Conservation (phyloP, 495 filamentous ascomycete species). For the Aspergillus heteromorphus region DNA sequence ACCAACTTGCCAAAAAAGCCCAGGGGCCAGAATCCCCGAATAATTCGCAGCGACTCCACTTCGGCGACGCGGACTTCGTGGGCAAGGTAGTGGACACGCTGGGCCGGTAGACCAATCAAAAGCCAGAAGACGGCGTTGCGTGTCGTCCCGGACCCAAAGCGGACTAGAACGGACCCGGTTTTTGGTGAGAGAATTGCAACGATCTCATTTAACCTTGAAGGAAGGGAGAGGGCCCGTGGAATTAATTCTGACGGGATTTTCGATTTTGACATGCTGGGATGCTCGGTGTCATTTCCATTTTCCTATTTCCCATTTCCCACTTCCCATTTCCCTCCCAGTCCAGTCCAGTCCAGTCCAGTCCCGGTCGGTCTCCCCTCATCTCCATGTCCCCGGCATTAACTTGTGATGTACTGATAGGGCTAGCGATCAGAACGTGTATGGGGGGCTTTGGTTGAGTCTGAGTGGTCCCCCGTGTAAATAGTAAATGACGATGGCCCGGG, state of each 20-base stretch:
- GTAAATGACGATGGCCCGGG: too few relatives aligned
- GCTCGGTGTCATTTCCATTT: background rate
- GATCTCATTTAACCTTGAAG: conserved; percentile 8
- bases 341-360: too few relatives aligned
- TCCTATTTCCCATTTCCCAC: background rate
- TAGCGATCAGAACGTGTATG: too few relatives aligned
- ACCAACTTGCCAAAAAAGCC: background rate
- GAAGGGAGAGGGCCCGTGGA: conserved; percentile 1
- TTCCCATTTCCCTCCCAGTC: background rate
- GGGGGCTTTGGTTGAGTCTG: too few relatives aligned
- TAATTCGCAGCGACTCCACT: conserved; percentile 1
- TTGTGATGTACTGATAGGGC: too few relatives aligned
- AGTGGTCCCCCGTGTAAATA: too few relatives aligned
- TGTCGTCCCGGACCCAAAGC: conserved; percentile 1
- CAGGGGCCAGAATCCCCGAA: conserved; percentile 6
- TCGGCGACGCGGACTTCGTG: background rate
- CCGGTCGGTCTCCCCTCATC: too few relatives aligned
- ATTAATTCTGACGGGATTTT: background rate
- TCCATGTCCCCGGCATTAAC: too few relatives aligned
- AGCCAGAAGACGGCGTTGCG: background rate
- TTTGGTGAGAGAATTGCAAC: conserved; percentile 2
- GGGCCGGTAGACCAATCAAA: background rate
- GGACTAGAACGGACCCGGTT: background rate
- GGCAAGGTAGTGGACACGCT: too few relatives aligned
- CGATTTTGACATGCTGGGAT: background rate